Base-by-base conservation (phyloP, 1,284 basidiomycete genomes). In the Sparassis latifolia region DNA sequence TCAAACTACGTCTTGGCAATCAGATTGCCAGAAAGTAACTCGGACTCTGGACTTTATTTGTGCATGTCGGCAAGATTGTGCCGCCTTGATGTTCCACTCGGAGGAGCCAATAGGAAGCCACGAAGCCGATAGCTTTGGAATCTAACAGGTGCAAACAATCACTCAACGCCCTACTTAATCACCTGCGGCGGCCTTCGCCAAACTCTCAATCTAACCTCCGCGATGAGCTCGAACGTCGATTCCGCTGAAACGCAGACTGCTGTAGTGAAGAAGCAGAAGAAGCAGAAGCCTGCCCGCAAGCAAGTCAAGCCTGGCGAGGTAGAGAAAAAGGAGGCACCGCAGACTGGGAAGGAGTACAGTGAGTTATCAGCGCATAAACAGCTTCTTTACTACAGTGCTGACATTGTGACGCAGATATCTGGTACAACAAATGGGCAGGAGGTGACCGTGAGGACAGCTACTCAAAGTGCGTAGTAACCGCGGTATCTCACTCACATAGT, bases 391-490 rank as follows among this genome's bases (percentile, higher is more conserved):
- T 37, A 9, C 3, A 52, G 32, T 29, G n/a, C 49, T 47, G 33
- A 51, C 7, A 48, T 41, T 28, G 43, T 60, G 66, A 57, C 50
- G 47, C 61, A 92, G 95, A 98, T 68, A 90, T 97, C 52, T 98
- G 96, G 96, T 98, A 98, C 70, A 97, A 98, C 70, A 98, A 98
- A 73, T 98, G 94, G 92, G 93, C 94, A 37, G 89, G 94, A 55
- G 93, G 93, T 52, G 93, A 97, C 66, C 80, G 91, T 47, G 94
- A 96, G 69, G 94, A 97, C 64, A 89, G 83, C 54, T 91, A 95
- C 63, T 94, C 92, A 42, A 92, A 90, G 88, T 92, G 61, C 52
- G 86, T 76, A 28, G 28, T 29, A 2, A 42, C 28, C n/a, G 38
- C n/a, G 43, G 33, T 28, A 9, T 45, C 45, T 46, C n/a, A 43